A percentile compares a stretch with the other conserved stretches of the same genome.
Evolutionary conservation across 2,329 filamentous ascomycete species (phyloP).

Genomic region (Pleoardoris graminearum): DNA sequence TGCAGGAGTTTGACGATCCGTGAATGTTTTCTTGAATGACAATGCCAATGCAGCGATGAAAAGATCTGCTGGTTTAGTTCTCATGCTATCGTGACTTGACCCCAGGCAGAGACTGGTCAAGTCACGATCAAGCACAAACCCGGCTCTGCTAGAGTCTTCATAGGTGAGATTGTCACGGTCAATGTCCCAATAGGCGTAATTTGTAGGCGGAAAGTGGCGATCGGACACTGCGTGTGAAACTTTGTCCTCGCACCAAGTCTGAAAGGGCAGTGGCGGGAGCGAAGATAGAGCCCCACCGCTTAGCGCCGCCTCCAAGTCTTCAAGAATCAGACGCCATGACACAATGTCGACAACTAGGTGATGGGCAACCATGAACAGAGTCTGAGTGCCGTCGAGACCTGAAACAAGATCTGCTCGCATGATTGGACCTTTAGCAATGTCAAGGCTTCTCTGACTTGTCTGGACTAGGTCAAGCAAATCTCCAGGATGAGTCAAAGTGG

Average conservation of each 20-base stretch:
- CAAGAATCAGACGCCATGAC: constrained; percentile 45
- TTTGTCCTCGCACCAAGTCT: constrained; percentile 33
- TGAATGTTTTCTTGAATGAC: constrained; percentile 51
- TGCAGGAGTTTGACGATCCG: constrained; percentile 45
- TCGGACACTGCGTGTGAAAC: not conserved
- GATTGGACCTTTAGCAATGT: constrained; percentile 43
- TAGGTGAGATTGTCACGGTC: constrained; percentile 32
- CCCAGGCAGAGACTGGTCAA: constrained; percentile 38
- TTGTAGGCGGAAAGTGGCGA: no score
- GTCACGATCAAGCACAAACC: constrained; percentile 32
- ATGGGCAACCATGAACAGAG: constrained; percentile 43
- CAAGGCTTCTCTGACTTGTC: constrained; percentile 34
- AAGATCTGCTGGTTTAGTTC: constrained; percentile 43
- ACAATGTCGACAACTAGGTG: constrained; percentile 45
- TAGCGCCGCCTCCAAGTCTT: constrained; percentile 41
- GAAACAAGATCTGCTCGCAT: constrained; percentile 50
- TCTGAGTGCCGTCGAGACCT: constrained; percentile 34
- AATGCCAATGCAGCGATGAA: constrained; percentile 42
- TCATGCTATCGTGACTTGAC: constrained; percentile 32
- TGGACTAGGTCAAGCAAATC: no score
- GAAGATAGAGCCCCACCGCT: constrained; percentile 21
- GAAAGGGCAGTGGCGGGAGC: constrained; percentile 40
- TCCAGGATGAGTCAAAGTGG: constrained; percentile 14
- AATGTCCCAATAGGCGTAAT: constrained; percentile 45
- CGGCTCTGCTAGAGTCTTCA: constrained; percentile 34